Base-by-base conservation (phyloP, 805 yeast species). In the Scheffersomyces spartinae region DNA sequence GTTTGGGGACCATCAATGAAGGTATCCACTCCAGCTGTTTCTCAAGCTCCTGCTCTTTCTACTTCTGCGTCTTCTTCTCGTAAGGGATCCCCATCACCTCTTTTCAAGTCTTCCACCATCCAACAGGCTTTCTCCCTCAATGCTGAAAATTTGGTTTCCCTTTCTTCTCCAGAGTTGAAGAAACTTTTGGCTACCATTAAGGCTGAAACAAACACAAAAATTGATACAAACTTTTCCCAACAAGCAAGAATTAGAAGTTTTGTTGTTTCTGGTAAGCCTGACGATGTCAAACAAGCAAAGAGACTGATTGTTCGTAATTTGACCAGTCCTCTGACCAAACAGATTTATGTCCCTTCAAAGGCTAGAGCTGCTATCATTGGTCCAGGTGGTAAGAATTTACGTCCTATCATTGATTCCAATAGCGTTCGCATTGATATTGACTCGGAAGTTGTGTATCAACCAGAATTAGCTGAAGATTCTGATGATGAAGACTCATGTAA, bases 321-420 rank as follows among this genome's bases (percentile, higher is more conserved):
- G 46, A 76, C 93, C 19, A 78, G 75, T 48, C 93, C 93, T 28
- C 71, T 78, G 29, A 56, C 55, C 5, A 54, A 71, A 24, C 52
- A 61, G 16, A 69, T 86, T 45, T 47, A 64, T 16, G 70, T 86
- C 27, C 96, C 97, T 17, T 69, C 86, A 9, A 71, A 69, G 38
- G 65, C 82, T 31, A 71, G 91, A 52, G 68, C 93, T 6, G 68
- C 71, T 25, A 71, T 86, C 31, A 86, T 86, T 53, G 97, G 97
- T 31, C 67, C 86, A 22, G 81, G 77, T 47, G 97, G 97, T 47
- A 69, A 66, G 40, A 77, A 65, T 33, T 70, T 86, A 52, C 81
- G 74, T 49, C 86, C 91, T 31, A 81, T 86, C 36, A 64, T 80
- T 25, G 78, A 68, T 27, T 60, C 67, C 18, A 68, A 81, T 25